Conservation (phyloP, 2,329 filamentous ascomycete genomes). For the Cladorrhinum sp. region DNA sequence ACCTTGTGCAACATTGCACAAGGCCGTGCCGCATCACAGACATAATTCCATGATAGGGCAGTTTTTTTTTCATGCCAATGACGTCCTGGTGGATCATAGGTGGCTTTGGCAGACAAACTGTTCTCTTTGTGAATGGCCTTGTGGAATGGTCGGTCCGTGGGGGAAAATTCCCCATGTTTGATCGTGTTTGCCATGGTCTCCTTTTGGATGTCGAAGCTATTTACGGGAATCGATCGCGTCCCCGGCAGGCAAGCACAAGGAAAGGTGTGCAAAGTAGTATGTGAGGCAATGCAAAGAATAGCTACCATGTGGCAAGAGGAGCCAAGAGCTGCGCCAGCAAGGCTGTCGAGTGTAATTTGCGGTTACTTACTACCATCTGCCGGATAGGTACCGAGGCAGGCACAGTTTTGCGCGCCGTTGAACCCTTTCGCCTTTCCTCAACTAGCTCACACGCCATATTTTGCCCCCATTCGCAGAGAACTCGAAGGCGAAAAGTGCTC, state of each 20-base stretch:
- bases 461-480: too few species aligned
- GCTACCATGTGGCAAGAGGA: not conserved
- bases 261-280: not conserved
- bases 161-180: not conserved
- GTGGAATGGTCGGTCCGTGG: too few species aligned
- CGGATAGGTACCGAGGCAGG: not conserved
- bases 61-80: not conserved
- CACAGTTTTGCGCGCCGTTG: not conserved
- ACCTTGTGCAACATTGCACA: constrained; percentile 9
- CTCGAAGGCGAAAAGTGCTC: too few species aligned
- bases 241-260: not conserved
- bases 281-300: not conserved
- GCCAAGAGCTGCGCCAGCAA: not conserved
- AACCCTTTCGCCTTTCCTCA: too few species aligned
- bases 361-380: not conserved
- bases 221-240: not conserved
- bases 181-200: not conserved
- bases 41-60: not conserved
- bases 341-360: not conserved
- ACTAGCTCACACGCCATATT: too few species aligned
- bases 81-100: not conserved
- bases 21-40: not conserved
- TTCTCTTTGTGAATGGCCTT: not conserved
- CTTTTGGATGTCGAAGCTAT: not conserved
- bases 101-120: too few species aligned